Evolutionary conservation across 352 stramenopile species (phyloP), one percentile per base, ranked within the genome.

Genomic region (Phytopythium ostracodes): DNA sequence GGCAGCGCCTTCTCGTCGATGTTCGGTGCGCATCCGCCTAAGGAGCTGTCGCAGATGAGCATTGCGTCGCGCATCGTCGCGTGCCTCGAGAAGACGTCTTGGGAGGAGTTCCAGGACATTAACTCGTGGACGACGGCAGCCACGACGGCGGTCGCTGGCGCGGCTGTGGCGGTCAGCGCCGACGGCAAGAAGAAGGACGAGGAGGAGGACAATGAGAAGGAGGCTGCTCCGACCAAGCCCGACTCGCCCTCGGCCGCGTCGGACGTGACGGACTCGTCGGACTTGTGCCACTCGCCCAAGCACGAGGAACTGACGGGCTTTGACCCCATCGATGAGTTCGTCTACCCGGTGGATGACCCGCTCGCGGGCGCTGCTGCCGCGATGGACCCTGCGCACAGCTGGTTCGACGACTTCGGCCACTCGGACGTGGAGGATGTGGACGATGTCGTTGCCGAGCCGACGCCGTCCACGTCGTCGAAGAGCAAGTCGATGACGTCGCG

Each of bases 71-170:
- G 84, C 46, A 89, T 95, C 33, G 77, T 95, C 36, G 86, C 87
- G 36, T 89, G 82, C 57, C 68, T 95, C n/a, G 87, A 95, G 64
- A 92, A 92, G 65, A 89, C 87, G n/a, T 89, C 87, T 62, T 95
- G 87, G 87, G 84, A 92, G 64, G 81, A 93, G 50, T 95, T 94
- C 56, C 84, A 87, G 56, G 85, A 92, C 54, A 75, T 93, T 29
- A 84, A 81, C 29, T 86, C 80, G 57, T 93, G 84, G 84, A 81
- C 84, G 12, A 68, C 79, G n/a, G 71, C 68, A 35, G 67, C 66
- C 5, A 64, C 75, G n/a, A 75, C 64, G 38, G 70, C 67, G 8
- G 68, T 66, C 1, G 75, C 65, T 0, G 74, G 67, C 11, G 72
- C 72, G 18, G 72, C 59, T 0, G 60, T 79, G 20, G 67, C 68